Conservation (phyloP, 108 stramenopile genomes). For the Parietichytrium sp. region DNA sequence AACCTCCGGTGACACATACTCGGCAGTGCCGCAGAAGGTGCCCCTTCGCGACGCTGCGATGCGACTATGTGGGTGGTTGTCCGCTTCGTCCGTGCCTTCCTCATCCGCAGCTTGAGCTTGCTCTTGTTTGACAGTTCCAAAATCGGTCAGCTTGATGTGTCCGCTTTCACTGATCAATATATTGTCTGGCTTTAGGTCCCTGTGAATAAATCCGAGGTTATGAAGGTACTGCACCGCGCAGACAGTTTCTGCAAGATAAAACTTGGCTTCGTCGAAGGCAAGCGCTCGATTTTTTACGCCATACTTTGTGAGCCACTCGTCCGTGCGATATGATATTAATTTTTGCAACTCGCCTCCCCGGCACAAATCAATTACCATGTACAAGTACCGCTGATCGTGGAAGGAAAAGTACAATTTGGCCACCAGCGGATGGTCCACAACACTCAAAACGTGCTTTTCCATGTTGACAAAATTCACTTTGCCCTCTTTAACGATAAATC, state of each 20-base stretch:
- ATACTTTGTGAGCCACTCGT: not conserved
- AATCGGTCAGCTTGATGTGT: slow-evolving; percentile 54
- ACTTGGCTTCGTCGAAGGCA: not conserved
- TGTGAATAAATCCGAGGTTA: slow-evolving; percentile 60
- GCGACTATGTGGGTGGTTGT: not conserved
- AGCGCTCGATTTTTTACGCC: not conserved
- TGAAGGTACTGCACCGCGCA: slow-evolving; percentile 56
- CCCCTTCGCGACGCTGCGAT: not conserved
- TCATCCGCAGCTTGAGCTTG: not conserved
- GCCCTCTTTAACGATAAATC: slow-evolving; percentile 38
- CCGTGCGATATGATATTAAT: slow-evolving; percentile 31
- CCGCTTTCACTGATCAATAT: slow-evolving; percentile 41
- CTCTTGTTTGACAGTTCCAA: slow-evolving; percentile 44
- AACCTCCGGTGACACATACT: slow-evolving; percentile 63
- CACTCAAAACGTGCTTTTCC: slow-evolving; percentile 41
- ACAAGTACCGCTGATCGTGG: slow-evolving; percentile 46
- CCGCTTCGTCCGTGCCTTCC: not conserved
- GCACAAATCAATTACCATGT: slow-evolving; percentile 47
- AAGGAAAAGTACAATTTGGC: slow-evolving; percentile 50
- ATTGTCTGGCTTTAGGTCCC: slow-evolving; percentile 63
- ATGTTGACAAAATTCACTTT: slow-evolving; percentile 39
- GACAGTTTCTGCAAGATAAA: slow-evolving; percentile 44
- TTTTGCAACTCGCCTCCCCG: slow-evolving; percentile 41
- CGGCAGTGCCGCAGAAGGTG: slow-evolving; percentile 55
- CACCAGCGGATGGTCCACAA: slow-evolving; percentile 42